These are phyloP conservation scores for Pigoraptor vietnamica DNA, from an alignment of 78 protist genomes.

Conservation along the genomic window DNA sequence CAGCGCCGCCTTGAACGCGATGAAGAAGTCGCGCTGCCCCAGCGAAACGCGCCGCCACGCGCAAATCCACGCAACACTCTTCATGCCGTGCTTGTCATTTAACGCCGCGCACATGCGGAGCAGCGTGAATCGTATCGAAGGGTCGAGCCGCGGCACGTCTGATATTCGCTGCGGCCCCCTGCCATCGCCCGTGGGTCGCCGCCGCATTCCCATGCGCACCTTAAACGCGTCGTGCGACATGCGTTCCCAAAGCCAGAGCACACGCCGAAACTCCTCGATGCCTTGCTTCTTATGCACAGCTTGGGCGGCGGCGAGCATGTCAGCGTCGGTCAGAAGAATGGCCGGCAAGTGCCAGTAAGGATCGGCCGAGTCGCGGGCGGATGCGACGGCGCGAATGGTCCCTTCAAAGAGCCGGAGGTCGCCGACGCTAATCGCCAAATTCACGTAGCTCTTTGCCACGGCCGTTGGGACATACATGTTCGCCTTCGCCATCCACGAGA, in stretches of 20 bases:
- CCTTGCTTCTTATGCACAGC: background rate
- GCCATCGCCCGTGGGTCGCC: background rate
- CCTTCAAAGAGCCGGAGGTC: too few relatives aligned
- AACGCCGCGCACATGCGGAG: background rate
- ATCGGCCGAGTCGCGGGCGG: too few relatives aligned
- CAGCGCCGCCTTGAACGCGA: background rate
- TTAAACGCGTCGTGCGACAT: background rate
- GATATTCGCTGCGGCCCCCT: background rate
- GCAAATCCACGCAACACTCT: background rate
- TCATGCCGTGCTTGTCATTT: background rate
- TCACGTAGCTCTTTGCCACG: too few relatives aligned
- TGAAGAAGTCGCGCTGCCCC: background rate
- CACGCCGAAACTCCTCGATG: background rate
- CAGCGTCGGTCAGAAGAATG: too few relatives aligned
- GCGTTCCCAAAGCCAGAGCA: background rate
- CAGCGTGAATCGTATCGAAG: background rate
- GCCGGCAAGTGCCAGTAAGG: too few relatives aligned
- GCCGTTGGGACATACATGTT: too few relatives aligned
- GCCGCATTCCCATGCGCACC: background rate
- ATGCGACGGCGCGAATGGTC: too few relatives aligned
- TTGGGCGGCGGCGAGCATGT: too few relatives aligned
- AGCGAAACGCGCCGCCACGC: background rate
- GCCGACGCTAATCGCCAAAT: too few relatives aligned
- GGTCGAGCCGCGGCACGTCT: background rate
- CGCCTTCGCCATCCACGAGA: too few relatives aligned